Base-by-base conservation (phyloP, 306 rosid species). In the Prunus kanzakura region DNA sequence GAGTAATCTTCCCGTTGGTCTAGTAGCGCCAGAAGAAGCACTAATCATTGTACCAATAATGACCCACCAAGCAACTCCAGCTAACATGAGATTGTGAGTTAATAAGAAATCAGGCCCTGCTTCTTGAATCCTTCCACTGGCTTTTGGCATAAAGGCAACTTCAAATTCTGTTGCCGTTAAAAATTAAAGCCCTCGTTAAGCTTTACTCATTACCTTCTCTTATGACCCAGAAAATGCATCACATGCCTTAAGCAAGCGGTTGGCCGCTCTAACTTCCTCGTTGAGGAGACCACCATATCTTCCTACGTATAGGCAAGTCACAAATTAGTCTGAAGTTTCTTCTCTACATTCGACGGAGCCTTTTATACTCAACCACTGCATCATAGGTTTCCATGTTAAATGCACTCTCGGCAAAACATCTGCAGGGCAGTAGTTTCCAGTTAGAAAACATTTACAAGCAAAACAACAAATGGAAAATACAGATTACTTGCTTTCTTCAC, bases 331-430 rank as follows among this genome's bases (percentile, higher is more conserved):
- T 54, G 43, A 32, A 50, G 20, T 78, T 58, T 73, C 22, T 16
- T 68, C 18, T 68, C 20, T 11, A 23, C 66, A 54, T 11, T 79
- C 76, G 79, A 52, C 69, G 67, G 71, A 22, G 60, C 22, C 60
- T 66, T 69, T 60, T 67, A 72, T 87, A 87, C 57, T 84, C 84
- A 43, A 82, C 88, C 45, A 87, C 89, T 5, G 71, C 74, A 80
- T 90, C 92, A 76, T 87, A 90, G 20, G 91, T 83, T 71, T 87
- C 89, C 86, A 87, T 79, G 65, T 62, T 86, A 64, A 86, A 81
- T 0, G 80, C 64, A 75, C 89, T 80, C 78, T 83, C 86, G 22
- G 88, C 85, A 62, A 86, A 90, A 80, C 92, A 87, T 51, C 92
- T 86, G 79, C 64, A 72, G 61, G 73, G 69, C 25, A 61, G 45